phyloP scores from a whole-genome alignment of 306 rosid species.

The Glycine latifolia region DNA sequence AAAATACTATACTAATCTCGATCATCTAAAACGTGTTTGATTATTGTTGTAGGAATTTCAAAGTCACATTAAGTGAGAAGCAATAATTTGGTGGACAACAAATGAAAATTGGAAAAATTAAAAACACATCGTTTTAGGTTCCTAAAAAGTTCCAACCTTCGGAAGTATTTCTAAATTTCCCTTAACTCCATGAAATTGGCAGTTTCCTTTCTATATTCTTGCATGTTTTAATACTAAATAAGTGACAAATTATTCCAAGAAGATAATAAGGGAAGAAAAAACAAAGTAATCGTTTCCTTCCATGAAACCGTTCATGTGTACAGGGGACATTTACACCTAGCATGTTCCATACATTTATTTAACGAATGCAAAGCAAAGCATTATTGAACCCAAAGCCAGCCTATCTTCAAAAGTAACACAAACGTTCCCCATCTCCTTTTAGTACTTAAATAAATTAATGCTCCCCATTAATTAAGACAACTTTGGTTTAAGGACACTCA shows the following conservation, averaged over 20 bases:
- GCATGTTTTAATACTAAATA: neutral
- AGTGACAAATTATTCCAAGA: neutral
- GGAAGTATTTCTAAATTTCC: neutral
- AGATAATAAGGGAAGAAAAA: neutral
- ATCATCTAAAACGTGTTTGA: neutral
- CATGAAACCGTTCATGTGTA: constrained; percentile 53
- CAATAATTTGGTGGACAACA: neutral
- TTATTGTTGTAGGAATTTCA: neutral
- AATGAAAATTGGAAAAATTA: neutral
- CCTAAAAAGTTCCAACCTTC: neutral
- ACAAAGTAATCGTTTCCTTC: constrained; percentile 35
- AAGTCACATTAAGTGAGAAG: neutral
- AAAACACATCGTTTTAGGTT: neutral
- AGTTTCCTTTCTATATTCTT: neutral
- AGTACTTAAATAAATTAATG: constrained; percentile 39
- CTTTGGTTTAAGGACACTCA: constrained; percentile 50
- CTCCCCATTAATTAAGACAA: constrained; percentile 48
- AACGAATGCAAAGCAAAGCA: constrained; percentile 52
- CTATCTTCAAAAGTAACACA: constrained; percentile 48
- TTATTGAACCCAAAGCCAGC: constrained; percentile 58
- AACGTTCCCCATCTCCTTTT: constrained; percentile 37
- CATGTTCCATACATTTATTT: constrained; percentile 45
- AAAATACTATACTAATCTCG: too few relatives aligned
- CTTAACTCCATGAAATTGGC: neutral
- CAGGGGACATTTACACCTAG: constrained; percentile 56